Evolutionary conservation across 495 filamentous ascomycete genomes (phyloP).

Genomic region (Cenococcum geophilum): DNA sequence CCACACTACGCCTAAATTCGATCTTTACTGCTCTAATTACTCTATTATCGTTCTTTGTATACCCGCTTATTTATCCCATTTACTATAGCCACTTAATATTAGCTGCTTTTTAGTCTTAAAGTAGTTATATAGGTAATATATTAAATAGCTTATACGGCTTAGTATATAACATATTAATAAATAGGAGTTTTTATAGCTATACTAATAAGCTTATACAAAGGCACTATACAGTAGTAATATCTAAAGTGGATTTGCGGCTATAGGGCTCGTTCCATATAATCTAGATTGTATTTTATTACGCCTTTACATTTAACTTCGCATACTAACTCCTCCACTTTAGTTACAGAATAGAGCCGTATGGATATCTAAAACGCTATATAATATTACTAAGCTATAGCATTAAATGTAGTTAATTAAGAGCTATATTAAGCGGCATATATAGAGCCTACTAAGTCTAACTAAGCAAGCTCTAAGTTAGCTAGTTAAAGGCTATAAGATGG

Average conservation of each 20-base stretch:
- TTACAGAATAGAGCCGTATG: background rate
- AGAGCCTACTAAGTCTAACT: too few relatives aligned
- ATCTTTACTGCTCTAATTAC: too few relatives aligned
- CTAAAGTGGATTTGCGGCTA: conserved; percentile 8
- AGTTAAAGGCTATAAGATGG: conserved; percentile 16
- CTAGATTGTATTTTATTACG: background rate
- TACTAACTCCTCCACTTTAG: background rate
- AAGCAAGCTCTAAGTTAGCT: too few relatives aligned
- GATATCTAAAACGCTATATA: background rate
- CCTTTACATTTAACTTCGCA: background rate
- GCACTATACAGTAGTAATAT: conserved; percentile 15
- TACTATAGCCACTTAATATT: too few relatives aligned
- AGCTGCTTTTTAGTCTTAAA: too few relatives aligned
- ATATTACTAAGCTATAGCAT: background rate
- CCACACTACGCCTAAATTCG: too few relatives aligned
- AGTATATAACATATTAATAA: conserved; percentile 20
- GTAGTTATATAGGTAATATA: conserved; percentile 13
- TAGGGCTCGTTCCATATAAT: conserved; percentile 16
- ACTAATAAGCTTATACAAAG: conserved; percentile 6
- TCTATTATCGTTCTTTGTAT: background rate
- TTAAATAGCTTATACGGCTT: conserved; percentile 9
- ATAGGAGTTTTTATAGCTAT: conserved; percentile 12
- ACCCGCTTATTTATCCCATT: too few relatives aligned
- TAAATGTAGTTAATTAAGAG: too few relatives aligned
- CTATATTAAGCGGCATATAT: too few relatives aligned